phyloP scores from a whole-genome alignment of 2,329 filamentous ascomycete species.

The Fonsecaea monophora region DNA sequence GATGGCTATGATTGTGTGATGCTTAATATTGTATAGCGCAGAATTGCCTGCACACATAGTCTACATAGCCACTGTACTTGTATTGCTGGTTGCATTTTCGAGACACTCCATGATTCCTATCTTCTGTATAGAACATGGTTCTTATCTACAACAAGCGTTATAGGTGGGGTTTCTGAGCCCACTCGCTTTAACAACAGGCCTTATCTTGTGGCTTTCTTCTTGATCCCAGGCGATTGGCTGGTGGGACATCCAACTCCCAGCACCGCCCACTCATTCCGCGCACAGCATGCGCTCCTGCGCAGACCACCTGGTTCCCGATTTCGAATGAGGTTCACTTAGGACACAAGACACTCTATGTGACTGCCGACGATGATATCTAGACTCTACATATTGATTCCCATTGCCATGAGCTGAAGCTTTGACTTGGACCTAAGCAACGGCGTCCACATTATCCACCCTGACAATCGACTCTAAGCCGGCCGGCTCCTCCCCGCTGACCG shows the following conservation, averaged over 20 bases:
- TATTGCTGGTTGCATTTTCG: background rate
- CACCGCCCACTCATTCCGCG: background rate
- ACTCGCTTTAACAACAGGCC: background rate
- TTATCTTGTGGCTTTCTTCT: conserved; percentile 5
- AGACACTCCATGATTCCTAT: background rate
- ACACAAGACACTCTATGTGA: conserved; percentile 1
- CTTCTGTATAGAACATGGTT: background rate
- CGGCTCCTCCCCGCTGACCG: conserved; percentile 9
- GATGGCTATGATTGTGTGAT: background rate
- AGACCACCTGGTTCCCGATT: background rate
- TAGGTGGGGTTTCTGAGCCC: background rate
- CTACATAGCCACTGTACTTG: conserved; percentile 11
- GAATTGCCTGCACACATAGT: background rate
- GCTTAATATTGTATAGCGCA: conserved; percentile 9
- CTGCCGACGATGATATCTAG: background rate
- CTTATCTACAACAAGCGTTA: background rate
- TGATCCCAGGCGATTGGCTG: background rate
- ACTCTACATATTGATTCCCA: background rate
- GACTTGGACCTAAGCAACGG: background rate
- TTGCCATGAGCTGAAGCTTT: conserved; percentile 3
- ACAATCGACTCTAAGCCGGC: background rate
- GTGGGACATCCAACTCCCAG: background rate
- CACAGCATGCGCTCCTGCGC: background rate
- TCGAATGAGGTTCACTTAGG: background rate
- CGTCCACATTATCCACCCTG: background rate